Evolutionary conservation across 1,284 basidiomycete genomes (phyloP), one percentile per base, ranked within the genome.

Genomic region (Leccinum pallidistipes): DNA sequence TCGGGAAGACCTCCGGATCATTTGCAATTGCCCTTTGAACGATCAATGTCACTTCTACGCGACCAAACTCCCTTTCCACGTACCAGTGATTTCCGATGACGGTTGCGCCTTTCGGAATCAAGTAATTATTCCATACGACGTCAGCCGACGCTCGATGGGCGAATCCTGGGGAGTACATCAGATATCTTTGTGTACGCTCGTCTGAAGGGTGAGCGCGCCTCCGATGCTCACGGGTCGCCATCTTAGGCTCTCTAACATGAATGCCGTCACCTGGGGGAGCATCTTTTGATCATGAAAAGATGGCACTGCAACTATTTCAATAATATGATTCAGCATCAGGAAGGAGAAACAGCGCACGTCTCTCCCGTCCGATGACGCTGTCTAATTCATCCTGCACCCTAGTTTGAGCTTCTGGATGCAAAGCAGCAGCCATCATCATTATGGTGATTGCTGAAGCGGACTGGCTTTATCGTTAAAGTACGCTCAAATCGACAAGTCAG

Each of bases 21-120:
- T 82, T 79, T 1, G 79, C 79, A 24, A 88, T 80, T 4, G 82
- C 78, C 83, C 83, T 67, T 43, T 34, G n/a, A 36, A 38, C 21
- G 18, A 21, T 54, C 3, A 16, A 29, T 55, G 24, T 57, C 6
- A 55, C n/a, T 1, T 58, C 43, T 21, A 55, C 36, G 32, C 40
- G 11, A 51, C 12, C 4, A 18, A 54, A 14, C 29, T 18, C 2
- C 4, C 7, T 38, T n/a, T 14, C 5, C 3, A 32, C 60, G 45
- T 62, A 83, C 86, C 86, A 88, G 47, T 86, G 80, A 61, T 84
- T 85, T 5, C 83, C 86, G 27, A 83, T 79, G 4, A 88, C 79
- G 0, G 78, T 82, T 0, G 86, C 77, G 1, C 86, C 86, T 52
- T 78, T 79, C 1, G 86, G 86, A 55, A 88, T 88, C 10, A 80